Evolutionary conservation across 805 yeast species (phyloP).

Genomic region (Candida koratica): DNA sequence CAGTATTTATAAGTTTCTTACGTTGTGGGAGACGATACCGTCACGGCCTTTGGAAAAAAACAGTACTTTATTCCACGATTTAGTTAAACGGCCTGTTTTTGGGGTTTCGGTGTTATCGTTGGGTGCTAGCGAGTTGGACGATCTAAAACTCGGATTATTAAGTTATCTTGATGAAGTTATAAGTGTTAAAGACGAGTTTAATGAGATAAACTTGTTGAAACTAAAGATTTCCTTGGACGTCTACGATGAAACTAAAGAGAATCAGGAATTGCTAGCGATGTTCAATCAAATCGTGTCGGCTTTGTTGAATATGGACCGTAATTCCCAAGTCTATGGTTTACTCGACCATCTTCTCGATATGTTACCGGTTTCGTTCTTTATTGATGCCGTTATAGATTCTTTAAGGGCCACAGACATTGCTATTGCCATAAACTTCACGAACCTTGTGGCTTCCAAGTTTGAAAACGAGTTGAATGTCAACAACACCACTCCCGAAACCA

Average conservation of each 20-base stretch:
- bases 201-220: conserved; percentile 32
- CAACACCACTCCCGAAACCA: conserved; percentile 38
- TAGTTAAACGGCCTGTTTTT: conserved; percentile 56
- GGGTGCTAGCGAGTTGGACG: conserved; percentile 44
- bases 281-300: conserved; percentile 34
- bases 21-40: conserved; percentile 50
- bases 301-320: conserved; percentile 25
- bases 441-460: conserved; percentile 63
- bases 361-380: conserved; percentile 72
- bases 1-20: conserved; percentile 49
- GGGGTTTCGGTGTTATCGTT: conserved; percentile 55
- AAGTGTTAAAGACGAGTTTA: conserved; percentile 19
- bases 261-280: conserved; percentile 31
- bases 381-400: conserved; percentile 49
- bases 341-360: conserved; percentile 62
- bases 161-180: conserved; percentile 53
- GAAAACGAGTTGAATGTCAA: conserved; percentile 56
- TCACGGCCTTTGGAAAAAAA: conserved; percentile 36
- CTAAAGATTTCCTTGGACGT: conserved; percentile 51
- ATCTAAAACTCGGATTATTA: conserved; percentile 49
- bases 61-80: conserved; percentile 31
- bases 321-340: conserved; percentile 28
- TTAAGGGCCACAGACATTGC: conserved; percentile 39
- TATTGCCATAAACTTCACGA: conserved; percentile 58
- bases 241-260: conserved; percentile 41